Percentiles rank a stretch among this genome's conserved stretches.
phyloP scores from a whole-genome alignment of 2,329 filamentous ascomycete species.

The Neofusicoccum laricinum region DNA sequence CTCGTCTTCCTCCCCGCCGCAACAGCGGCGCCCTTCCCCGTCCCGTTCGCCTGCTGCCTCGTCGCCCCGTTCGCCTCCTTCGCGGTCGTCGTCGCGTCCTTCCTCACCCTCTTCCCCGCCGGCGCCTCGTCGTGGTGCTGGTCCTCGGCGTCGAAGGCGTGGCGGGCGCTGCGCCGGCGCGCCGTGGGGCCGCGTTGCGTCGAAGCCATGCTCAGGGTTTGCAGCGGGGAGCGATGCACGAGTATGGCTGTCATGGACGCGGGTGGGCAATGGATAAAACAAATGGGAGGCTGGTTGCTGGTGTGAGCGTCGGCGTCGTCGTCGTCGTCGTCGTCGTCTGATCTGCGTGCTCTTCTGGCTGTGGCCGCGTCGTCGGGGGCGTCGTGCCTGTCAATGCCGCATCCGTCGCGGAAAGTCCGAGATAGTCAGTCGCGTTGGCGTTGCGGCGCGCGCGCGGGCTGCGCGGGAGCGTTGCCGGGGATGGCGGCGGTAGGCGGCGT shows the following conservation, averaged over 20 bases:
- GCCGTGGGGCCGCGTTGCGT: constrained; percentile 38
- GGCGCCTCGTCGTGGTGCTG: constrained; percentile 39
- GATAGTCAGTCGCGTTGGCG: not conserved
- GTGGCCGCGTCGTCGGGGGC: not conserved
- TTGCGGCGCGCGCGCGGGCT: too few species aligned
- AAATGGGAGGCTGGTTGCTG: too few species aligned
- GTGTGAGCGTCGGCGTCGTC: not conserved
- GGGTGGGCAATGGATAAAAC: too few species aligned
- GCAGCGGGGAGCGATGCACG: constrained; percentile 39
- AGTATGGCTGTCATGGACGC: constrained; percentile 16
- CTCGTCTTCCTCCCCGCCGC: constrained; percentile 36
- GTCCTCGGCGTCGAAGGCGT: constrained; percentile 37
- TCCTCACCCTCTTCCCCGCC: constrained; percentile 41
- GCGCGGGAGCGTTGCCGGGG: not conserved
- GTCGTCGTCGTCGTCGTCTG: not conserved
- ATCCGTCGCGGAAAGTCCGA: not conserved
- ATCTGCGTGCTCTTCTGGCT: not conserved
- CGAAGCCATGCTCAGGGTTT: constrained; percentile 48
- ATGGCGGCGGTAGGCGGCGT: not conserved
- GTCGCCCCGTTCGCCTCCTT: not conserved
- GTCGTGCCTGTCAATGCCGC: too few species aligned
- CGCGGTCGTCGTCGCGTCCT: constrained; percentile 19
- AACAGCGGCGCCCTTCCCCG: constrained; percentile 30
- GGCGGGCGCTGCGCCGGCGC: constrained; percentile 47
- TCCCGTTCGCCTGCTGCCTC: constrained; percentile 26